Evolutionary conservation across 1,139 yeast species (phyloP), one percentile per base, ranked within the genome.

Genomic region (Hyphopichia burtonii): DNA sequence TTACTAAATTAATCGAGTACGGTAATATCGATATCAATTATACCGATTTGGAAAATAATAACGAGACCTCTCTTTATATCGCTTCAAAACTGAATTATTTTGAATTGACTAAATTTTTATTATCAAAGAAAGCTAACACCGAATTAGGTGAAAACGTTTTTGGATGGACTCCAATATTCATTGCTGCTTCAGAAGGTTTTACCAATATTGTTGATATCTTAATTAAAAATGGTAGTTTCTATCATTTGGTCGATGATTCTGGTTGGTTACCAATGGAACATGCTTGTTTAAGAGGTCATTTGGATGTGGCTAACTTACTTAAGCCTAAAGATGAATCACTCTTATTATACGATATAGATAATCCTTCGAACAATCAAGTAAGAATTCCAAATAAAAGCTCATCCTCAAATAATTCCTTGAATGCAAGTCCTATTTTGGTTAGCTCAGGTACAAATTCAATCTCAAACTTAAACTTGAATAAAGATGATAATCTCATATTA

Each of bases 211-310:
- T 83, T 9, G 62, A 75, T 40, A 49, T 78, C 9, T 70, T 93
- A 45, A 63, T 84, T 25, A 66, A 68, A 0, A 61, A 72, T 37
- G 82, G 80, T 7, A 83, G 87, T 11, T 68, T 73, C 18, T 77
- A 67, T 42, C 78, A 79, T 40, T 65, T 74, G 38, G 76, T 78
- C 17, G 99, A 93, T 64, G 85, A 80, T 41, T 86, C 96, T 34
- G 98, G 98, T 0, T 93, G 98, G 98, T 82, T 91, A 19, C 96
- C 98, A 8, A 83, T 89, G 82, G 99, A 93, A 56, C 98, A 93
- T 62, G 97, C 98, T 0, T 84, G 89, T 43, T 71, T 93, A 39
- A 76, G 98, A 53, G 99, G 99, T 9, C 96, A 90, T 61, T 67
- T 91, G 47, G 74, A 70, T 2, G 79, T 88, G 20, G 83, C 95